Base-by-base conservation (phyloP, 2,329 filamentous ascomycete species). In the Phyllosticta capitalensis region DNA sequence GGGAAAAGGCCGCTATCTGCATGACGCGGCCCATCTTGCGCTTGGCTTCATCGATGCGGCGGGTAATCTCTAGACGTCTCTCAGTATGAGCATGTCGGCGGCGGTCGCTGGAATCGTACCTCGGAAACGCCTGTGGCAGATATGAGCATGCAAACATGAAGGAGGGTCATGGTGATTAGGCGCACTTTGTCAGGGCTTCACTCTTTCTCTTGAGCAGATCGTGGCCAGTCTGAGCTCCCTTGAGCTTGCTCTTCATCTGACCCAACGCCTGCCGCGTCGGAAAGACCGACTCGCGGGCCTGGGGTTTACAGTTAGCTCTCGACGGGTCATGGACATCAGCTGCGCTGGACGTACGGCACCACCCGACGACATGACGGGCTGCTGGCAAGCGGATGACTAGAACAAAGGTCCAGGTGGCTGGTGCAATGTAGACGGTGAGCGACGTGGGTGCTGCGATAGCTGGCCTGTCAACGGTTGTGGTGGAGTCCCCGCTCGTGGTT, bases 21-120 rank as follows among this genome's bases (percentile, higher is more conserved):
- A 99, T 99, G 45, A 99, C 94, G 33, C 92, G 85, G 61, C 94
- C 94, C 92, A 99, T 99, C 80, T 99, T 99, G 68, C 92, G 89
- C 77, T 99, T 99, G 50, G 94, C 94, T 75, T 99, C 94, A 78
- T 99, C 92, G 75, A 99, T 99, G 70, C 94, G 88, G 73, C 86
- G 85, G 55, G 94, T 96, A 69, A 99, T 99, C 69, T 99, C 94
- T 74, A 62, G 56, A 63, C 21, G 52, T 33, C 38, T 55, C 28
- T 59, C 52, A 59, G 58, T 45, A 26, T 22, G 5, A 22, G 20
- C 10, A 19, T 52, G 4, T 45, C 38, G 38, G 38, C 38, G 12
- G 38, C 38, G 38, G 17, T 45, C 5, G 38, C 38, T 52, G 50
- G 9, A 21, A 57, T 55, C 55, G 67, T 83, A 94, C 89, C 90